These are phyloP conservation scores for Pseudoturritis turrita DNA, from an alignment of 345 rosid species.

Conservation along the genomic window DNA sequence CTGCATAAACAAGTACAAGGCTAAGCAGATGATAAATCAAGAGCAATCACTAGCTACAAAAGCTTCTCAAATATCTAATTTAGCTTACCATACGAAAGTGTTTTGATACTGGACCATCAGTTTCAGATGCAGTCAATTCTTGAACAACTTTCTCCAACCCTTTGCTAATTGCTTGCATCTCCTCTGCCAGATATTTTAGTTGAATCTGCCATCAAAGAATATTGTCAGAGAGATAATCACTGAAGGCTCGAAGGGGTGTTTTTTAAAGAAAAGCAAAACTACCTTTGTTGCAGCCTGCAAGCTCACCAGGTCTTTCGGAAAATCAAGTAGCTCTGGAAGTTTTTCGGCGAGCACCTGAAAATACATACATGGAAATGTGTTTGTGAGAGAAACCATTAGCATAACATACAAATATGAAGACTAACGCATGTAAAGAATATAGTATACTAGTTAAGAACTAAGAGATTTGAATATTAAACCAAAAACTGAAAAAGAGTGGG, in stretches of 20 bases:
- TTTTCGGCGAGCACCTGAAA: slow-evolving; percentile 70
- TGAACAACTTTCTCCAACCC: slow-evolving; percentile 77
- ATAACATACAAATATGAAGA: background rate
- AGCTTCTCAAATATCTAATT: background rate
- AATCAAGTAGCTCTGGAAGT: slow-evolving; percentile 64
- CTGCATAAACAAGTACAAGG: slow-evolving; percentile 43
- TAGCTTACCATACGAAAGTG: slow-evolving; percentile 55
- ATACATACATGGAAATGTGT: background rate
- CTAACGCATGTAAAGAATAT: background rate
- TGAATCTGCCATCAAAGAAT: slow-evolving; percentile 49
- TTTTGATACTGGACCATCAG: slow-evolving; percentile 48
- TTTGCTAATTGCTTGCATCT: slow-evolving; percentile 87
- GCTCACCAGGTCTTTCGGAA: slow-evolving; percentile 59
- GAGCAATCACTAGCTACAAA: background rate
- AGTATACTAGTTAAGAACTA: background rate
- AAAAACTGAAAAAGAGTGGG: background rate
- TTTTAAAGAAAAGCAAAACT: background rate
- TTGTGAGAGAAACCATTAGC: background rate
- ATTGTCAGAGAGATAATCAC: slow-evolving; percentile 1
- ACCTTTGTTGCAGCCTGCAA: slow-evolving; percentile 80
- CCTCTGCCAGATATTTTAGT: slow-evolving; percentile 79
- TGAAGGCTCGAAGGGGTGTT: background rate
- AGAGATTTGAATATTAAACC: background rate
- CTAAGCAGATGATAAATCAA: slow-evolving; percentile 3
- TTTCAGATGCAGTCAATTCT: slow-evolving; percentile 60